These are phyloP conservation scores for Darksidea phi DNA, from an alignment of 495 filamentous ascomycete species.

Conservation along the genomic window DNA sequence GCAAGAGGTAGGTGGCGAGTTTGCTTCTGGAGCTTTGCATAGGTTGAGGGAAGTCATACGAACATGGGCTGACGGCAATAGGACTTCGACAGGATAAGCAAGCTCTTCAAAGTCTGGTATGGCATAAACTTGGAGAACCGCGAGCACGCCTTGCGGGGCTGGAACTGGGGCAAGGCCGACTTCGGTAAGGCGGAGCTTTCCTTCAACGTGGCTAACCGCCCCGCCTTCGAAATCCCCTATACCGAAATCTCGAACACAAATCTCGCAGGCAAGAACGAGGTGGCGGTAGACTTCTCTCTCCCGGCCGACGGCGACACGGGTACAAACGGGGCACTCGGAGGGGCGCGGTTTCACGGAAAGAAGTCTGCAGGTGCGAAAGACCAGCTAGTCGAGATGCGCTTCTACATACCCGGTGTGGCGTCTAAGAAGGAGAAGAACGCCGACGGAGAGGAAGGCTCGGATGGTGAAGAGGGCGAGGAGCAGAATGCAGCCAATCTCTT, in stretches of 20 bases:
- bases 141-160: slow-evolving; percentile 92
- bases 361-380: slow-evolving; percentile 86
- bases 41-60: neutral
- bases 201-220: slow-evolving; percentile 96
- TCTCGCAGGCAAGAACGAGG: slow-evolving; percentile 94
- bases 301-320: slow-evolving; percentile 65
- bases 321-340: slow-evolving; percentile 72
- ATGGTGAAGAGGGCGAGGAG: slow-evolving; percentile 60
- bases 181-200: slow-evolving; percentile 91
- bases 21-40: too few relatives aligned
- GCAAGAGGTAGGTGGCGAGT: slow-evolving; percentile 62
- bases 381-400: slow-evolving; percentile 95
- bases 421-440: slow-evolving; percentile 72
- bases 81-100: slow-evolving; percentile 86
- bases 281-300: slow-evolving; percentile 90
- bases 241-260: slow-evolving; percentile 98
- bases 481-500: slow-evolving; percentile 81
- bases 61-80: slow-evolving; percentile 40
- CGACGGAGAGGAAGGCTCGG: slow-evolving; percentile 37
- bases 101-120: slow-evolving; percentile 95
- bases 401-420: slow-evolving; percentile 94
- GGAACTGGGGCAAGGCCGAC: slow-evolving; percentile 99
- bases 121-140: slow-evolving; percentile 85
- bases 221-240: slow-evolving; percentile 96
- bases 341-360: slow-evolving; percentile 75